A percentile compares a stretch with the other conserved stretches of the same genome.
These are phyloP conservation scores for Alternaria tenuissima DNA, from an alignment of 2,329 filamentous ascomycete genomes.

Conservation along the genomic window DNA sequence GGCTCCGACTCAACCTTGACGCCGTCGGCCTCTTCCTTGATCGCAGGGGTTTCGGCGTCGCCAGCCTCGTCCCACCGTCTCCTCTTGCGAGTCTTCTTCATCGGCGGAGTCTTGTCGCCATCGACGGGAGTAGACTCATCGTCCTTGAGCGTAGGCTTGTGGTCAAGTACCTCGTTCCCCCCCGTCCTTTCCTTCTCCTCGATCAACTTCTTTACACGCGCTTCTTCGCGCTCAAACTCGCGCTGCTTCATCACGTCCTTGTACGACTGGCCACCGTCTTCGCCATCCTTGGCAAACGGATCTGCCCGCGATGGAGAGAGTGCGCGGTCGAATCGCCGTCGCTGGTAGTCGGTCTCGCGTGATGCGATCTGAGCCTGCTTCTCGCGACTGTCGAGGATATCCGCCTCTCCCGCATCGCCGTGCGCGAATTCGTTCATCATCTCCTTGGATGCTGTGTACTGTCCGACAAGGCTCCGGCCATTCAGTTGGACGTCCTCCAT, in stretches of 20 bases:
- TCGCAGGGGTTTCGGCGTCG: constrained; percentile 45
- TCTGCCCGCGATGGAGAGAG: constrained; percentile 87
- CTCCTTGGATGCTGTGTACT: constrained; percentile 91
- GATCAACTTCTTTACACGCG: constrained; percentile 81
- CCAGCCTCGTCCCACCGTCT: constrained; percentile 88
- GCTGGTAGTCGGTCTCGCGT: constrained; percentile 97
- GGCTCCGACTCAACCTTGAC: constrained; percentile 27
- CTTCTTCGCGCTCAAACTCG: constrained; percentile 92
- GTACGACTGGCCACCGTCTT: constrained; percentile 81
- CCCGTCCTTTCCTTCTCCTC: constrained; percentile 74
- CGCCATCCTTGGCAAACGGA: constrained; percentile 79
- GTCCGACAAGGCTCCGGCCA: constrained; percentile 82
- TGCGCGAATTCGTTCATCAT: constrained; percentile 95
- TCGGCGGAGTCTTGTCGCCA: constrained; percentile 73
- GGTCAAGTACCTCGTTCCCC: constrained; percentile 68
- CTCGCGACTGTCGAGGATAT: constrained; percentile 84
- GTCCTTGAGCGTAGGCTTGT: constrained; percentile 77
- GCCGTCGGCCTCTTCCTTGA: constrained; percentile 31
- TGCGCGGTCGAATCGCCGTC: constrained; percentile 84
- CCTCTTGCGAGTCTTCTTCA: constrained; percentile 71
- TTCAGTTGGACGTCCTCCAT: constrained; percentile 73
- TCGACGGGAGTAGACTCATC: constrained; percentile 69
- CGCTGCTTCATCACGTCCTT: constrained; percentile 89
- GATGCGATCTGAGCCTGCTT: constrained; percentile 90
- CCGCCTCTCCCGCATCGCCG: constrained; percentile 90